Percentiles rank a stretch among this genome's conserved stretches.
phyloP scores from a whole-genome alignment of 1,284 basidiomycete genomes.

The Peniophora sp. region DNA sequence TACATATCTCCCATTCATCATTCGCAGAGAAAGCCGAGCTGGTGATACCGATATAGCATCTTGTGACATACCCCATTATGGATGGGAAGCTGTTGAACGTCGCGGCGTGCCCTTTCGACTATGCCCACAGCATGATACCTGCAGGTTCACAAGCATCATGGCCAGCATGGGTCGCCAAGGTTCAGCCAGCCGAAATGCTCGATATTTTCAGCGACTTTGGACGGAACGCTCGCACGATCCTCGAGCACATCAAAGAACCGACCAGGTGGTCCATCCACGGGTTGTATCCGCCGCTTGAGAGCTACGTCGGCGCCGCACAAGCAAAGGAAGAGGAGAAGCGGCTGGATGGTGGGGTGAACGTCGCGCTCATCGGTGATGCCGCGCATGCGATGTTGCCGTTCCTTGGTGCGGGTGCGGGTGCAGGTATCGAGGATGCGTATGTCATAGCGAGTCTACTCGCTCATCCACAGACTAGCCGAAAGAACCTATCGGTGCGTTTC shows the following conservation, averaged over 20 bases:
- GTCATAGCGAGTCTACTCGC: constrained; percentile 40
- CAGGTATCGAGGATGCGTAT: constrained; percentile 56
- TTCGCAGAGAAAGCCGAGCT: background rate
- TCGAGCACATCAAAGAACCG: constrained; percentile 39
- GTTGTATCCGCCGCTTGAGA: constrained; percentile 39
- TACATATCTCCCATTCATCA: background rate
- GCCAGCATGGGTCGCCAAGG: background rate
- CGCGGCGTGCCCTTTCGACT: constrained; percentile 1
- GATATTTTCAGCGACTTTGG: background rate
- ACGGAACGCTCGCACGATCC: constrained; percentile 25
- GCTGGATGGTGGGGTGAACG: constrained; percentile 4
- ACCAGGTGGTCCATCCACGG: constrained; percentile 56
- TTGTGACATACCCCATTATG: constrained; percentile 50
- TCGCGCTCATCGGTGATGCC: constrained; percentile 45
- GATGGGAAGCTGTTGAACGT: constrained; percentile 13
- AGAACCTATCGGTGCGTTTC: background rate
- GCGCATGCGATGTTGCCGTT: constrained; percentile 58
- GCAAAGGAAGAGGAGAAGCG: no score
- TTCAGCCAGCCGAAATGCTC: background rate
- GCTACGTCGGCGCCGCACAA: constrained; percentile 22
- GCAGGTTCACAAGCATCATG: background rate
- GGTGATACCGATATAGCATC: constrained; percentile 33
- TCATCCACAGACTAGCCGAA: constrained; percentile 32
- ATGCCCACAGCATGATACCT: background rate
- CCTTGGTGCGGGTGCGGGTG: constrained; percentile 54